phyloP scores from a whole-genome alignment of 1,284 basidiomycete genomes.

The Austroboletus olivaceoglutinosus region DNA sequence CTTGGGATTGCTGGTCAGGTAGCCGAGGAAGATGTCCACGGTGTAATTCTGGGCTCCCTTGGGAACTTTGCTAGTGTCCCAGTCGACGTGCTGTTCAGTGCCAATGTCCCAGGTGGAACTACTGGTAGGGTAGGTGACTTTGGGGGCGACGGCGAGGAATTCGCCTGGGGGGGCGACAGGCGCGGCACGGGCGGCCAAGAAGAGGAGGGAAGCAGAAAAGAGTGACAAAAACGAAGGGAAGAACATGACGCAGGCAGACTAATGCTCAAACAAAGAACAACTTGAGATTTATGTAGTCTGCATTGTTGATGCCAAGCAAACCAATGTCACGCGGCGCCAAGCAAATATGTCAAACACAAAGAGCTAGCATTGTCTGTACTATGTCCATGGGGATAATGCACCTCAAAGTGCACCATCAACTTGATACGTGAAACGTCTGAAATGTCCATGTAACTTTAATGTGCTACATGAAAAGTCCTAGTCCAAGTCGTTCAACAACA shows the following conservation, averaged over 20 bases:
- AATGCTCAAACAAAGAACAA: no score
- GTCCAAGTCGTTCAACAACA: no score
- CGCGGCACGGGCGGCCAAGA: slow-evolving; percentile 25
- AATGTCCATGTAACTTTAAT: no score
- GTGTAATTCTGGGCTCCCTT: slow-evolving; percentile 24
- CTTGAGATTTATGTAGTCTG: no score
- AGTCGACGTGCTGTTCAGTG: slow-evolving; percentile 40
- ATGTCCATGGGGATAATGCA: no score
- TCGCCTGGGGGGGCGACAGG: slow-evolving; percentile 30
- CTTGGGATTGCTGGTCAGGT: not conserved
- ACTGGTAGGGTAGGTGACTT: slow-evolving; percentile 40
- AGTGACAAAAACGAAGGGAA: slow-evolving; percentile 18
- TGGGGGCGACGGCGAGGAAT: slow-evolving; percentile 46
- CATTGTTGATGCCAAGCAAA: no score
- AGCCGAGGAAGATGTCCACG: slow-evolving; percentile 42
- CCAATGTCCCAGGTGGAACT: slow-evolving; percentile 38
- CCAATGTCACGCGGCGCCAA: no score
- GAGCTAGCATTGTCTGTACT: no score
- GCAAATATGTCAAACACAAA: no score
- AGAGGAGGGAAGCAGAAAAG: slow-evolving; percentile 20
- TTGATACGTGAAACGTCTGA: no score
- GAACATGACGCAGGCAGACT: slow-evolving; percentile 21
- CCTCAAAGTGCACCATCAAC: no score
- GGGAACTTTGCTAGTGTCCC: slow-evolving; percentile 41
- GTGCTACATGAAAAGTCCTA: no score